Percentiles rank a stretch among this genome's conserved stretches.
Evolutionary conservation across 1,284 basidiomycete species (phyloP).

Genomic region (Xerocomus nothofagi): DNA sequence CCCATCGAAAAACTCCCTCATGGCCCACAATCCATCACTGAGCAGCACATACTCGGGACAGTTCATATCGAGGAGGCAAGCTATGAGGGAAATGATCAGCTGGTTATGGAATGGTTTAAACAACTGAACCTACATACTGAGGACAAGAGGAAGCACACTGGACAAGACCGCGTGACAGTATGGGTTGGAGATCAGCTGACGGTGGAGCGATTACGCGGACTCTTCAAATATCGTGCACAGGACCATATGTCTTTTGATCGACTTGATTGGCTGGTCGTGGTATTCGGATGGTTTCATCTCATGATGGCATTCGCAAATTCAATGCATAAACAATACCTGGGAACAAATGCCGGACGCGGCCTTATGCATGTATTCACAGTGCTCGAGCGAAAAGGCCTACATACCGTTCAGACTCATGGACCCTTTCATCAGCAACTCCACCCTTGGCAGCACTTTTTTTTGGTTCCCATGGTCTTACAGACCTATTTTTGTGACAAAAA

Average conservation of each 20-base stretch:
- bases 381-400: neutral
- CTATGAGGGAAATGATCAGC: too few species aligned
- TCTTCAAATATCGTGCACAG: constrained; percentile 16
- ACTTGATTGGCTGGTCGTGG: constrained; percentile 18
- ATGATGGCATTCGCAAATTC: constrained; percentile 19
- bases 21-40: too few species aligned
- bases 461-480: too few species aligned
- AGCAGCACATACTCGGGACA: too few species aligned
- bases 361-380: neutral
- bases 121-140: neutral
- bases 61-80: too few species aligned
- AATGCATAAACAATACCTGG: constrained; percentile 25
- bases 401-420: neutral
- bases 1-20: too few species aligned
- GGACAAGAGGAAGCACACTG: constrained; percentile 8
- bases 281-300: constrained; percentile 26
- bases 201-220: constrained; percentile 14
- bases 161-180: constrained; percentile 3
- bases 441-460: too few species aligned
- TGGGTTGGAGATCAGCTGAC: constrained; percentile 29
- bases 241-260: constrained; percentile 24
- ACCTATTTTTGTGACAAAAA: too few species aligned
- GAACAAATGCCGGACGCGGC: too few species aligned
- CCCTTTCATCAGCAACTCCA: neutral
- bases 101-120: neutral